Base-by-base conservation (phyloP, 2,329 filamentous ascomycete species). In the Beauveria sp. region DNA sequence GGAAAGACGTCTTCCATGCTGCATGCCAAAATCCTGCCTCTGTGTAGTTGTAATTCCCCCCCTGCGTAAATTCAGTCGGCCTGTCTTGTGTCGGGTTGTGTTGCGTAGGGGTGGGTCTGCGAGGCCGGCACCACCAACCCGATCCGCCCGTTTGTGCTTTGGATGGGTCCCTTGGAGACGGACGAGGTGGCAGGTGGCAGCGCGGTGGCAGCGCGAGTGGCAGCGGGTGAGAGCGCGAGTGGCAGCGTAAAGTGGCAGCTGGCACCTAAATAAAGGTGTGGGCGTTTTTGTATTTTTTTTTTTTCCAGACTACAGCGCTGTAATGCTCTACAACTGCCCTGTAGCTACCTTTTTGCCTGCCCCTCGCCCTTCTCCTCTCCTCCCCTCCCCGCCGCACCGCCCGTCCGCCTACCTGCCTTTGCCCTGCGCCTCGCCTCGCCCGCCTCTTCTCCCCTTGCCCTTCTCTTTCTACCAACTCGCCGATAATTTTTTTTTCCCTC, bases 51-150 rank as follows among this genome's bases (percentile, higher is more conserved):
- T 38, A 38, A 38, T 24, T 42, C 20, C 5, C 12, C 34, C 31
- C 31, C 34, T 42, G 34, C 10, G 20, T 14, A 26, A 38, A 53
- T 18, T 53, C 20, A 16, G n/a, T 24, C 31, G 31, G 20, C 51
- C 51, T 43, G 38, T 43, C 40, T 45, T 34, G 40, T 45, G 53
- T 56, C 53, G 53, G 40, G 53, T 51, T 51, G 56, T 59, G 56
- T 59, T 59, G 56, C 56, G 55, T 40, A 51, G 26, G 45, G 20
- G 56, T 59, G 56, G 56, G 56, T 43, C 56, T 51, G 22, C 46
- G 42, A 46, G 56, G 31, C 56, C 56, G 56, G 56, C 45, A 59
- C 56, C 56, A 50, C 46, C 46, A 59, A 59, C 46, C 56, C 56
- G 56, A 59, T 50, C 45, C 56, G 56, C 56, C 56, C 56, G 56